A percentile compares a stretch with the other conserved stretches of the same genome.
These are phyloP conservation scores for Chaetothyriales sp. DNA, from an alignment of 2,329 filamentous ascomycete species.

Conservation along the genomic window DNA sequence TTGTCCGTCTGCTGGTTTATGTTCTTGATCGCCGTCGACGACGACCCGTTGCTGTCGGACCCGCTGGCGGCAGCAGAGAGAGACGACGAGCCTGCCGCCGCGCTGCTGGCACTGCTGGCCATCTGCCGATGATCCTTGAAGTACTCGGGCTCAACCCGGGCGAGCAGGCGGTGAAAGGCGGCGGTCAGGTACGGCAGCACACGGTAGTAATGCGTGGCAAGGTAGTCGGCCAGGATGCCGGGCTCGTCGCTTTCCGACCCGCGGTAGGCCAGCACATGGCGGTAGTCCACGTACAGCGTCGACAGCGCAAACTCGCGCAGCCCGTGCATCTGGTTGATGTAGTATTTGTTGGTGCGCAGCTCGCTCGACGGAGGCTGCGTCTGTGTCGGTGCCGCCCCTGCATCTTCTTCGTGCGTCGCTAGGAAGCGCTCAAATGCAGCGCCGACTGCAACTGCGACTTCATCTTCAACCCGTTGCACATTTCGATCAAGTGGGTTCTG, in stretches of 20 bases:
- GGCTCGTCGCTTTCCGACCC: conserved; percentile 5
- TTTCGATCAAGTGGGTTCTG: conserved; percentile 35
- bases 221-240: conserved; percentile 59
- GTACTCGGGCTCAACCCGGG: conserved; percentile 86
- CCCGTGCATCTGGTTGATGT: conserved; percentile 50
- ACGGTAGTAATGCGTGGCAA: conserved; percentile 84
- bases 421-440: conserved; percentile 48
- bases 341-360: conserved; percentile 47
- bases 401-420: conserved; percentile 45
- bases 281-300: conserved; percentile 53
- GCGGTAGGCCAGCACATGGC: conserved; percentile 68
- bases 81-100: conserved; percentile 23
- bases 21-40: conserved; percentile 50
- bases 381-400: conserved; percentile 29
- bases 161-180: conserved; percentile 80
- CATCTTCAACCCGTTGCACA: conserved; percentile 44
- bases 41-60: conserved; percentile 48
- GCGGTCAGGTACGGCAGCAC: conserved; percentile 83
- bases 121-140: conserved; percentile 85
- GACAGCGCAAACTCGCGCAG: conserved; percentile 46
- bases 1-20: conserved; percentile 93
- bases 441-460: conserved; percentile 47
- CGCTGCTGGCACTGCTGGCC: conserved; percentile 49
- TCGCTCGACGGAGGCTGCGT: conserved; percentile 39
- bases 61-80: conserved; percentile 40